Percentiles rank a stretch among this genome's conserved stretches.
Evolutionary conservation across 2,329 filamentous ascomycete genomes (phyloP).

Genomic region (Alternaria infectoria): DNA sequence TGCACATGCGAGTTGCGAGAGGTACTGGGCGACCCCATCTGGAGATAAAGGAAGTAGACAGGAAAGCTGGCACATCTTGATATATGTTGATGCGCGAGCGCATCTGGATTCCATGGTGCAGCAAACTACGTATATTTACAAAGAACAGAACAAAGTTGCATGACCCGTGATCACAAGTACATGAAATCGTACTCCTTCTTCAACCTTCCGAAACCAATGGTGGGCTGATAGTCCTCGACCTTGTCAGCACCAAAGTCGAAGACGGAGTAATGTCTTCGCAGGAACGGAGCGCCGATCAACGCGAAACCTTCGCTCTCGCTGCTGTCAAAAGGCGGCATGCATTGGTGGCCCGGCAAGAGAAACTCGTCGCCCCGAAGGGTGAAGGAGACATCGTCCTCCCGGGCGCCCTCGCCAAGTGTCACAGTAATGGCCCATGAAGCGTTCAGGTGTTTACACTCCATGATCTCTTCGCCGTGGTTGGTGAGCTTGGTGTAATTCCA

Average conservation of each 20-base stretch:
- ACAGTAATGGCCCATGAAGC: conserved; percentile 24
- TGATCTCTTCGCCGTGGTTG: conserved; percentile 12
- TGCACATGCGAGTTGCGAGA: conserved; percentile 2
- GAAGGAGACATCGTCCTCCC: conserved; percentile 14
- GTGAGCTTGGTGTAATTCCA: conserved; percentile 23
- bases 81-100: not conserved
- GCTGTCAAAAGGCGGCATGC: conserved; percentile 23
- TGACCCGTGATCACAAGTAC: not conserved
- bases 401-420: conserved; percentile 17
- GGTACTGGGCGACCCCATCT: conserved; percentile 1
- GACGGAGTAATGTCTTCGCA: conserved; percentile 18
- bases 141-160: not conserved
- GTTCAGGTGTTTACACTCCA: conserved; percentile 22
- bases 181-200: conserved; percentile 27
- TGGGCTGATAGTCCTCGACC: conserved; percentile 20
- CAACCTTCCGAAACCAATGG: conserved; percentile 23
- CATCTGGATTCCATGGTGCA: not conserved
- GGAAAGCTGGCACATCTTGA: not conserved
- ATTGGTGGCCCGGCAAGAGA: conserved; percentile 8
- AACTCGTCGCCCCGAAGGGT: conserved; percentile 19
- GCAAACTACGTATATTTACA: not conserved
- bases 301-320: conserved; percentile 9
- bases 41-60: not conserved
- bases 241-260: conserved; percentile 21
- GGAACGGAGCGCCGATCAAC: conserved; percentile 17